Conservation (phyloP, 805 yeast genomes). For the Hanseniaspora jakobsenii region DNA sequence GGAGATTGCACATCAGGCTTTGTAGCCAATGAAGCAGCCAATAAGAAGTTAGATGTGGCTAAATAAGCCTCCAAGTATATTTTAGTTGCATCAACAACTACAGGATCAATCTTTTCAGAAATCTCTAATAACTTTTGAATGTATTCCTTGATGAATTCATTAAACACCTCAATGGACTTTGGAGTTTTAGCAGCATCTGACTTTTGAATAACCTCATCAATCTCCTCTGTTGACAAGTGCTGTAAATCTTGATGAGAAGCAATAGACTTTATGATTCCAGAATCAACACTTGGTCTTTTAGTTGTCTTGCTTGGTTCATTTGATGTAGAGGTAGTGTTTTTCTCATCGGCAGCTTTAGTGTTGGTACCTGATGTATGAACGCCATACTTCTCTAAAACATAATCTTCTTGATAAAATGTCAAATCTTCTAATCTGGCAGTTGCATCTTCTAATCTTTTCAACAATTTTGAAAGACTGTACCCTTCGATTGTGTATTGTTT, state of each 20-base stretch:
- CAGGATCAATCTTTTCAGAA: slow-evolving; percentile 36
- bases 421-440: slow-evolving; percentile 86
- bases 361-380: slow-evolving; percentile 18
- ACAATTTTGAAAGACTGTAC: slow-evolving; percentile 71
- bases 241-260: too few species aligned
- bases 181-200: slow-evolving; percentile 27
- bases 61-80: slow-evolving; percentile 44
- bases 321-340: too few species aligned
- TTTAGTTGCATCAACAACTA: slow-evolving; percentile 35
- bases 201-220: too few species aligned
- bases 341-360: too few species aligned
- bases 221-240: too few species aligned
- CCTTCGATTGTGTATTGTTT: slow-evolving; percentile 40
- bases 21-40: slow-evolving; percentile 45
- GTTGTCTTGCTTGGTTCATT: too few species aligned
- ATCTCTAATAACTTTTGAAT: slow-evolving; percentile 47
- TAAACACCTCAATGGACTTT: slow-evolving; percentile 41
- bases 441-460: slow-evolving; percentile 81
- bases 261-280: too few species aligned
- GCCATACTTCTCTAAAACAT: slow-evolving; percentile 28
- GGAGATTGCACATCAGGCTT: slow-evolving; percentile 53
- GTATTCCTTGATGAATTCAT: slow-evolving; percentile 38
- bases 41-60: slow-evolving; percentile 46
- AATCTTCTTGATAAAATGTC: slow-evolving; percentile 62
- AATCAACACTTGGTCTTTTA: too few species aligned